Percentiles rank a stretch among this genome's conserved stretches.
phyloP scores from a whole-genome alignment of 805 yeast genomes.

The Isabelozyma gotoi region DNA sequence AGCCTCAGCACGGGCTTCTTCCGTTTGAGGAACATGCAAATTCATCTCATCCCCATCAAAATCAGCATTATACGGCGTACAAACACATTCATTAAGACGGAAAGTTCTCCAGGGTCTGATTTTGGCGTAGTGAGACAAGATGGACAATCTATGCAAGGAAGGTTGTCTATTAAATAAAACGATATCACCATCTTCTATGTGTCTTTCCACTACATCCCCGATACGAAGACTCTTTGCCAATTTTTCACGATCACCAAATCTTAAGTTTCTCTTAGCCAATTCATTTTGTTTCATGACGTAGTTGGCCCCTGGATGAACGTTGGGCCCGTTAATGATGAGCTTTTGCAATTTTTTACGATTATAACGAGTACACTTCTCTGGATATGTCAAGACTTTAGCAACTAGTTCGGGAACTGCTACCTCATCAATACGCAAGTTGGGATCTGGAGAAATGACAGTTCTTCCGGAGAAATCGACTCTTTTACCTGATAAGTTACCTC shows the following conservation, averaged over 20 bases:
- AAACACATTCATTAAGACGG: conserved; percentile 95
- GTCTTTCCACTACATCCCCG: conserved; percentile 96
- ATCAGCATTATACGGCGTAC: conserved; percentile 99
- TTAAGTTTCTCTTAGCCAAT: conserved; percentile 78
- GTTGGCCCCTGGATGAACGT: conserved; percentile 94
- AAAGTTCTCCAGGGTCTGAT: conserved; percentile 98
- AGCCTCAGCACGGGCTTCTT: conserved; percentile 99
- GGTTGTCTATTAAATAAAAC: conserved; percentile 98
- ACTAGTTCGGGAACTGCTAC: conserved; percentile 98
- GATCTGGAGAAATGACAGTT: conserved; percentile 98
- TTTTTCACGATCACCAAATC: conserved; percentile 82
- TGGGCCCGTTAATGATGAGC: conserved; percentile 81
- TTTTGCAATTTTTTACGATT: conserved; percentile 75
- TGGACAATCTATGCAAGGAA: conserved; percentile 90
- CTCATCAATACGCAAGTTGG: conserved; percentile 90
- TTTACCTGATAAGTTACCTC: conserved; percentile 97
- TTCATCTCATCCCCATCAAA: conserved; percentile 99
- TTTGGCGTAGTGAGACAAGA: conserved; percentile 92
- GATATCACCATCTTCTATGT: conserved; percentile 94
- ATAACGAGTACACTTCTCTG: conserved; percentile 90
- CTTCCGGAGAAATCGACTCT: conserved; percentile 98
- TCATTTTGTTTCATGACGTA: conserved; percentile 82
- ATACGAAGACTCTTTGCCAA: conserved; percentile 73
- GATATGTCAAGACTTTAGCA: conserved; percentile 93
- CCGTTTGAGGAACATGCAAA: conserved; percentile 97